A percentile compares a stretch with the other conserved stretches of the same genome.
These are phyloP conservation scores for Fusarium temperatum DNA, from an alignment of 2,329 filamentous ascomycete genomes.

Conservation along the genomic window DNA sequence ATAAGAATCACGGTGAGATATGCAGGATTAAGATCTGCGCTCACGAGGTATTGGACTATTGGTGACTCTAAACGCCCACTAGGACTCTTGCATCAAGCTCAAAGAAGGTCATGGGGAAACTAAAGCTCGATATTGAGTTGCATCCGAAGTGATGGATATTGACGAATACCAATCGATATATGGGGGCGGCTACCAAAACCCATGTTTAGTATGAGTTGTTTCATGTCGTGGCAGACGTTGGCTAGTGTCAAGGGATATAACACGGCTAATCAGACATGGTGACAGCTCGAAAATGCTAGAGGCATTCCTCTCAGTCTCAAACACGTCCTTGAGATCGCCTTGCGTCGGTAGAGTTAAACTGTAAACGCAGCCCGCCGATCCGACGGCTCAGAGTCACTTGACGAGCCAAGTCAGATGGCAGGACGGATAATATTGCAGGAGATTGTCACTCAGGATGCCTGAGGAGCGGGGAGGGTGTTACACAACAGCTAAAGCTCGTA, in stretches of 20 bases:
- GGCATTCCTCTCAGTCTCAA: slow-evolving; percentile 14
- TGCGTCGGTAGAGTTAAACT: background rate
- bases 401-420: background rate
- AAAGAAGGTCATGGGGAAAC: slow-evolving; percentile 27
- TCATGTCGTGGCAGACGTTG: slow-evolving; percentile 25
- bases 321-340: background rate
- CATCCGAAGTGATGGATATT: slow-evolving; percentile 12
- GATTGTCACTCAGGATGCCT: slow-evolving; percentile 9
- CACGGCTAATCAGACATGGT: background rate
- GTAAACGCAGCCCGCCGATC: slow-evolving; percentile 20
- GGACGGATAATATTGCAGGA: slow-evolving; percentile 2
- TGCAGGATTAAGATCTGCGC: slow-evolving; percentile 26
- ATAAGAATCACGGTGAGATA: slow-evolving; percentile 16
- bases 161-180: slow-evolving; percentile 9
- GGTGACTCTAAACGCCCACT: slow-evolving; percentile 9
- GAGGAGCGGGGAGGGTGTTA: slow-evolving; percentile 4
- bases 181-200: background rate
- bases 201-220: slow-evolving; percentile 24
- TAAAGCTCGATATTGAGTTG: slow-evolving; percentile 5
- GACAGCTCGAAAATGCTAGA: background rate
- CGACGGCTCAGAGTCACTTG: slow-evolving; percentile 10
- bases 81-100: background rate
- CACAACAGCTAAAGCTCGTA: slow-evolving; percentile 10
- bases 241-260: slow-evolving; percentile 4
- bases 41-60: background rate